phyloP scores from a whole-genome alignment of 768 basidiomycete species.

The Heimioporus sp. region DNA sequence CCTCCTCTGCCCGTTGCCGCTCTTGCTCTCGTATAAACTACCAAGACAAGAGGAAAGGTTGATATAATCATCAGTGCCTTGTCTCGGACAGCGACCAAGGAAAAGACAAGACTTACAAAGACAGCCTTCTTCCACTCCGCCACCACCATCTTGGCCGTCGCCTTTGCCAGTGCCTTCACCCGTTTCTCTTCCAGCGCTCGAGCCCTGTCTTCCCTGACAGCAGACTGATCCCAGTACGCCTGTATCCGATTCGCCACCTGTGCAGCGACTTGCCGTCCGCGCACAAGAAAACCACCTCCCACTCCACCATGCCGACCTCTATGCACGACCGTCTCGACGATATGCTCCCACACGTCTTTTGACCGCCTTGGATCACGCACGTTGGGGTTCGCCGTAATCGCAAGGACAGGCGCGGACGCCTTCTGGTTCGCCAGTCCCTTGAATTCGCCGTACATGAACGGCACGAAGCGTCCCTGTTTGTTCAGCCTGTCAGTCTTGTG shows the following conservation, averaged over 20 bases:
- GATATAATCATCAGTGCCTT: too few relatives aligned
- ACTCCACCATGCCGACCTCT: slow-evolving; percentile 19
- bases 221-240: slow-evolving; percentile 72
- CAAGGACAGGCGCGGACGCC: slow-evolving; percentile 1
- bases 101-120: slow-evolving; percentile 49
- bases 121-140: slow-evolving; percentile 89
- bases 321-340: slow-evolving; percentile 46
- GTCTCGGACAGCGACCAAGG: neutral
- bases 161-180: slow-evolving; percentile 64
- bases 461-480: slow-evolving; percentile 45
- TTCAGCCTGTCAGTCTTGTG: slow-evolving; percentile 45
- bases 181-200: slow-evolving; percentile 63
- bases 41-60: neutral
- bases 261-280: slow-evolving; percentile 45
- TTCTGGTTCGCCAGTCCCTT: slow-evolving; percentile 6
- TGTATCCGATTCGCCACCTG: slow-evolving; percentile 64
- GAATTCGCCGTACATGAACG: slow-evolving; percentile 35
- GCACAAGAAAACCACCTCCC: slow-evolving; percentile 6
- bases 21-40: slow-evolving; percentile 77
- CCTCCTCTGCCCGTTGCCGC: slow-evolving; percentile 60
- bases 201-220: slow-evolving; percentile 58
- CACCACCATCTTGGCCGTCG: slow-evolving; percentile 65
- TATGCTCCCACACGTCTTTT: slow-evolving; percentile 56
- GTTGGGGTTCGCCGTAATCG: slow-evolving; percentile 15
- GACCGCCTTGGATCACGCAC: slow-evolving; percentile 24